Conservation (phyloP, 75 land plant species). For the Azolla pinnata region DNA sequence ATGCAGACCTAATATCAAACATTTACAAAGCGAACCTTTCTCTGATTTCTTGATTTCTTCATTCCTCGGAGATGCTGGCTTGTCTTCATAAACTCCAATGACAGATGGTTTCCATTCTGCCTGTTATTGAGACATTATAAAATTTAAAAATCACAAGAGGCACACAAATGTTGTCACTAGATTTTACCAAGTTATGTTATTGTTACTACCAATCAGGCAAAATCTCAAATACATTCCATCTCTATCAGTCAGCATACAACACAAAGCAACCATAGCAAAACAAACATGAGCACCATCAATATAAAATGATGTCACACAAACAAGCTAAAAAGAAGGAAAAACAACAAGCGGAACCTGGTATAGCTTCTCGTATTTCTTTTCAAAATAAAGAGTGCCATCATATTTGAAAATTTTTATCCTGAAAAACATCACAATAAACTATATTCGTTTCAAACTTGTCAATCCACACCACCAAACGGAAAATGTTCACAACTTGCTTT, state of each 20-base stretch:
- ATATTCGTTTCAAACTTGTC: no score
- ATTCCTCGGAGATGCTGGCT: conserved; percentile 26
- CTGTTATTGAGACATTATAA: conserved; percentile 35
- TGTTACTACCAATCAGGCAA: no score
- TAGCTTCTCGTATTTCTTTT: conserved; percentile 71
- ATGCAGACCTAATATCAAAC: conserved; percentile 18
- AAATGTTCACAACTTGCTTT: no score
- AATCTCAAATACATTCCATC: no score
- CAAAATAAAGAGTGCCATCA: conserved; percentile 67
- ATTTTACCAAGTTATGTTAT: no score
- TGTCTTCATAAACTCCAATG: conserved; percentile 58
- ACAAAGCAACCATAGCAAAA: not conserved
- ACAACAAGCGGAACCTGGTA: conserved; percentile 56
- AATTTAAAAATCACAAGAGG: no score
- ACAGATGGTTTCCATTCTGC: conserved; percentile 89
- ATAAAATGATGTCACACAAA: not conserved
- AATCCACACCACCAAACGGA: no score
- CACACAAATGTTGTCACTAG: no score
- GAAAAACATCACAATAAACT: no score
- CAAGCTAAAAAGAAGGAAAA: not conserved
- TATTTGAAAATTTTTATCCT: conserved; percentile 87
- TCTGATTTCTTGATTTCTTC: conserved; percentile 23
- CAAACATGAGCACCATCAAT: not conserved
- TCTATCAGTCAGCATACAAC: no score
- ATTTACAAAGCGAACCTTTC: conserved; percentile 9